Percentiles rank a stretch among this genome's conserved stretches.
phyloP scores from a whole-genome alignment of 768 basidiomycete genomes.

The Rhodotorula graminis region DNA sequence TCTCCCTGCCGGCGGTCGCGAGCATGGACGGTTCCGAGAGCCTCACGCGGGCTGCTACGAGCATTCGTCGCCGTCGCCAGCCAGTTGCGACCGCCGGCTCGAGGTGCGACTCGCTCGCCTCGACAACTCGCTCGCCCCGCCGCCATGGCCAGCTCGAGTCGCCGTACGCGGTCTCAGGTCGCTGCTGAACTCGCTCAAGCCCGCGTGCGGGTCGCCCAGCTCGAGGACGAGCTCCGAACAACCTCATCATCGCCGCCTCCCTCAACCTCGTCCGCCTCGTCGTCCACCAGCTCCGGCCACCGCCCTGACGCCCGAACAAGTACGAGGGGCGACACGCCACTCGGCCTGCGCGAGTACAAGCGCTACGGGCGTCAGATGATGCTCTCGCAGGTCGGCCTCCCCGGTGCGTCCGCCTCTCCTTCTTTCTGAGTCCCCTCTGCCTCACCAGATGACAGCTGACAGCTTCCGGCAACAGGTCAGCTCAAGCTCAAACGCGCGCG shows the following conservation, averaged over 20 bases:
- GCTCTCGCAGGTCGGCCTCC: constrained; percentile 46
- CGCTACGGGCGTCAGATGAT: constrained; percentile 93
- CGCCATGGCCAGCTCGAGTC: background rate
- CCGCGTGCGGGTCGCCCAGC: background rate
- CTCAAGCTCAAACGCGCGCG: constrained; percentile 69
- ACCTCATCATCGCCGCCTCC: background rate
- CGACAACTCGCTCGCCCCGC: background rate
- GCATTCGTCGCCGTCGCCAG: too few species aligned
- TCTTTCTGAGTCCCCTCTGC: too few species aligned
- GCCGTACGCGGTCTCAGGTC: background rate
- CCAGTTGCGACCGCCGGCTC: too few species aligned
- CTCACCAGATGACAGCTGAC: background rate
- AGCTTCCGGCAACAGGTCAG: constrained; percentile 55
- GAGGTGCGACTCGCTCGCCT: too few species aligned
- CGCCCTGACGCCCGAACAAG: too few species aligned
- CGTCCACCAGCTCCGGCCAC: too few species aligned
- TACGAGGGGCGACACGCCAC: too few species aligned
- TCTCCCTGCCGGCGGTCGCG: too few species aligned
- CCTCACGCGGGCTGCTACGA: too few species aligned
- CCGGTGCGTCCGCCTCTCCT: constrained; percentile 53
- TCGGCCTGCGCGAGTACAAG: constrained; percentile 60
- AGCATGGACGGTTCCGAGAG: too few species aligned
- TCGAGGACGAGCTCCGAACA: constrained; percentile 20
- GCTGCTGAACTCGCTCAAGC: background rate
- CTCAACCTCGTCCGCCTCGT: background rate